Conservation (phyloP, 345 rosid species). For the Acer campestre region DNA sequence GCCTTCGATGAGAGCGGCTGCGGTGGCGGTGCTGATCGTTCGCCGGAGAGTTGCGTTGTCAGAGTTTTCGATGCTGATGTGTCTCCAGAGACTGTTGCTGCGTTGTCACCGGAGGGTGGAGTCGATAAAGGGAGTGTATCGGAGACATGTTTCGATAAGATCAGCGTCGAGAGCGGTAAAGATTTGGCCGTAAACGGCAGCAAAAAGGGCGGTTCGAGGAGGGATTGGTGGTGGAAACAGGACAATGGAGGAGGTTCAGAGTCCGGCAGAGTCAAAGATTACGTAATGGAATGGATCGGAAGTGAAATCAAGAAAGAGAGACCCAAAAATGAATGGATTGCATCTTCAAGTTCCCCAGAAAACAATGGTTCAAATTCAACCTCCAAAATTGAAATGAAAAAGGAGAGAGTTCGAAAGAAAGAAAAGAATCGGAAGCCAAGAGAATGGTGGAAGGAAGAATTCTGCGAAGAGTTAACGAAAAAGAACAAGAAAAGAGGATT, state of each 20-base stretch:
- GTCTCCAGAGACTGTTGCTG: constrained; percentile 35
- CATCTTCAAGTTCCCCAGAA: constrained; percentile 33
- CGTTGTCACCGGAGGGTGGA: constrained; percentile 42
- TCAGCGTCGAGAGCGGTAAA: constrained; percentile 45
- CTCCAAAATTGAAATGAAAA: constrained; percentile 43
- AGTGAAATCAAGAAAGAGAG: constrained; percentile 73
- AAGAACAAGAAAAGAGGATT: constrained; percentile 55
- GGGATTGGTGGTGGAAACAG: constrained; percentile 88
- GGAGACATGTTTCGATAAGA: constrained; percentile 45
- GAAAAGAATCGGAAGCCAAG: constrained; percentile 65
- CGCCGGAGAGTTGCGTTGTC: constrained; percentile 55
- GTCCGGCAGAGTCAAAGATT: constrained; percentile 75
- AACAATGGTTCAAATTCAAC: constrained; percentile 30
- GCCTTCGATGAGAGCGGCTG: constrained; percentile 48
- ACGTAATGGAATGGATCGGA: constrained; percentile 85
- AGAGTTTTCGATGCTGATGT: constrained; percentile 48
- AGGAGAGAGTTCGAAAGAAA: constrained; percentile 43
- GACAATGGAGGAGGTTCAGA: constrained; percentile 59
- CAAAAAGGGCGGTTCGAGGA: constrained; percentile 46
- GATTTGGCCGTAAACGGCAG: constrained; percentile 34
- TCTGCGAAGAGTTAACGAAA: constrained; percentile 68
- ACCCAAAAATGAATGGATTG: constrained; percentile 51
- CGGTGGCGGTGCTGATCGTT: constrained; percentile 31
- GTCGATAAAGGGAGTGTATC: constrained; percentile 51
- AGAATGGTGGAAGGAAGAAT: constrained; percentile 92